phyloP scores from a whole-genome alignment of 345 rosid species.

The Moricandia moricandioides region DNA sequence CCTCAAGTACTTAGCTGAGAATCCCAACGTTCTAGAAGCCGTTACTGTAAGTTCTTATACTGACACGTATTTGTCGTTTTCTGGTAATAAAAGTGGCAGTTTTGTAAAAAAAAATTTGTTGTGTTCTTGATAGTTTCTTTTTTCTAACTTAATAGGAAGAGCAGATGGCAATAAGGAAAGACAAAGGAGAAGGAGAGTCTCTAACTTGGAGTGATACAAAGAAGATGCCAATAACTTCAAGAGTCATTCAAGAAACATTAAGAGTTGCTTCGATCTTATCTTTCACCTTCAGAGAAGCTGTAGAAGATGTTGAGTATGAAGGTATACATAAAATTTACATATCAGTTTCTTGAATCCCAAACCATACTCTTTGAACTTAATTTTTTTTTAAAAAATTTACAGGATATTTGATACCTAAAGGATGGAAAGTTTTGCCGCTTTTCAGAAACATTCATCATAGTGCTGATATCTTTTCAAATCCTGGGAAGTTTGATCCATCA shows the following conservation, averaged over 20 bases:
- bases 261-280: constrained; percentile 82
- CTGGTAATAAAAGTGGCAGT: constrained; percentile 23
- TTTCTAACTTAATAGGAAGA: constrained; percentile 50
- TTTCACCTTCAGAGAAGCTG: constrained; percentile 91
- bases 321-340: constrained; percentile 40
- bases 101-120: constrained; percentile 2
- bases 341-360: neutral
- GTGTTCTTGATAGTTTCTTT: neutral
- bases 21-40: constrained; percentile 62
- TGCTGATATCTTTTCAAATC: constrained; percentile 62
- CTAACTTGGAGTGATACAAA: constrained; percentile 67
- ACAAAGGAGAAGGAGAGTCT: constrained; percentile 43
- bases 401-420: constrained; percentile 90
- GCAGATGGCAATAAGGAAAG: constrained; percentile 56
- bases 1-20: constrained; percentile 74
- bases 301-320: constrained; percentile 79
- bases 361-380: neutral
- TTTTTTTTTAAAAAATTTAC: neutral
- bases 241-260: constrained; percentile 84
- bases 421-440: constrained; percentile 91
- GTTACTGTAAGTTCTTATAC: constrained; percentile 58
- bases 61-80: constrained; percentile 13
- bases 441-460: constrained; percentile 87
- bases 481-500: constrained; percentile 74
- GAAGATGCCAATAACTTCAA: constrained; percentile 72